These are phyloP conservation scores for Blastobotrys terrestris DNA, from an alignment of 805 yeast genomes.

Conservation along the genomic window DNA sequence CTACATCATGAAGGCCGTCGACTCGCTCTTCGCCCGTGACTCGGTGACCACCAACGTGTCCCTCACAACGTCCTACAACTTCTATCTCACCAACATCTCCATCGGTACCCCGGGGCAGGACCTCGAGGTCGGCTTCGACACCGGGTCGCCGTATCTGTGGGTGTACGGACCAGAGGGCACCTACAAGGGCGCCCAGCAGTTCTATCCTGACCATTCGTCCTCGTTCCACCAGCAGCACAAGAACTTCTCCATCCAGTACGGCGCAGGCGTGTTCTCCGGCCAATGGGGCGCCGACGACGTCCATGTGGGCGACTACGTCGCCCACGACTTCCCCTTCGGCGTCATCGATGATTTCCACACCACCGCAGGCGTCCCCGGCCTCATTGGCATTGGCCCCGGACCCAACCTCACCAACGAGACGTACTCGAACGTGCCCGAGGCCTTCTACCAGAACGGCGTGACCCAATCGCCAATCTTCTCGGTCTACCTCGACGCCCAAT, in stretches of 20 bases:
- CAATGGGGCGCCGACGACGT: conserved; percentile 28
- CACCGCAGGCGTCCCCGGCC: conserved; percentile 60
- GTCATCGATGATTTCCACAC: conserved; percentile 21
- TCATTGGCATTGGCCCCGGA: conserved; percentile 35
- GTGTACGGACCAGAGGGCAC: conserved; percentile 33
- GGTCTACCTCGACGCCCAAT: conserved; percentile 43
- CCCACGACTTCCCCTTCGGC: conserved; percentile 26
- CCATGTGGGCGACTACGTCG: conserved; percentile 16
- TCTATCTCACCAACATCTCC: conserved; percentile 30
- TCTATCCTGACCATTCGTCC: conserved; percentile 23
- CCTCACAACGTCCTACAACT: conserved; percentile 28
- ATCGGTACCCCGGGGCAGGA: conserved; percentile 42
- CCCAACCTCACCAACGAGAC: conserved; percentile 42
- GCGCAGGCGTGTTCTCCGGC: conserved; percentile 29
- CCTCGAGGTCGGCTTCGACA: conserved; percentile 39
- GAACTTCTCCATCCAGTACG: conserved; percentile 37
- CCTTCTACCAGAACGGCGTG: conserved; percentile 51
- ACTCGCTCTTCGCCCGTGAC: neutral
- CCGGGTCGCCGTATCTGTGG: conserved; percentile 49
- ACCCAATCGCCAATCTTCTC: conserved; percentile 58
- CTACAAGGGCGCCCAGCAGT: conserved; percentile 25
- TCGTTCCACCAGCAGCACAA: conserved; percentile 31
- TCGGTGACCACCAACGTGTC: conserved; percentile 8
- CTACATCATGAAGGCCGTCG: neutral
- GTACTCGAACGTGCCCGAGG: conserved; percentile 62